Base-by-base conservation (phyloP, 768 basidiomycete genomes). In the Lentinula sp. region DNA sequence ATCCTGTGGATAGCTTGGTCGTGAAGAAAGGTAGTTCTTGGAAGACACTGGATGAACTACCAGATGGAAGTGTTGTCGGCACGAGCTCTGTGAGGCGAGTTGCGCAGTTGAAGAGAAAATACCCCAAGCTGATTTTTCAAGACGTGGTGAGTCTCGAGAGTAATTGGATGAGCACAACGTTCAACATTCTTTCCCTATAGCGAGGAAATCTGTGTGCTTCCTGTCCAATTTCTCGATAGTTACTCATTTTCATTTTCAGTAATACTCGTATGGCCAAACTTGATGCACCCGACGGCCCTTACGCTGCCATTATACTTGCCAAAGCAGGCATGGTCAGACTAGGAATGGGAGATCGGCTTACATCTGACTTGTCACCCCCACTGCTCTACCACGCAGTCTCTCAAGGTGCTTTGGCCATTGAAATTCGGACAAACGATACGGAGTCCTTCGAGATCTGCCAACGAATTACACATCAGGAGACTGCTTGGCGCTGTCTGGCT, bases 71-170 rank as follows among this genome's bases (percentile, higher is more conserved):
- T 66, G 89, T 95, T 8, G 85, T 99, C n/a, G 97, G 97, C 13
- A 98, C 97, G 48, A 93, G 93, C 67, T 95, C 92, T 72, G 93
- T 99, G 35, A 81, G 97, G 55, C 76, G 97, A 62, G 87, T 96
- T 32, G 96, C 97, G 6, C 95, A 98, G 72, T 71, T 98, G 63
- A 87, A 86, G 74, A 80, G 89, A 65, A 81, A 77, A 59, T 95
- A 84, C 73, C 91, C 92, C 0, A 72, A 79, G 50, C 76, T 99
- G 57, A 78, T 82, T 58, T 97, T 97, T 71, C 75, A 87, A 72
- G 95, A 98, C 67, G 87, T 95, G 70, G 95, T 97, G 74, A 74
- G 94, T 84, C 18, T 9, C n/a, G 28, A 2, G 63, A 13, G 46
- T 34, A 57, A 48, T 46, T 31, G 13, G 40, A 37, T 66, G 11